Evolutionary conservation across 345 rosid species (phyloP).

Genomic region (Melaleuca alternifolia): DNA sequence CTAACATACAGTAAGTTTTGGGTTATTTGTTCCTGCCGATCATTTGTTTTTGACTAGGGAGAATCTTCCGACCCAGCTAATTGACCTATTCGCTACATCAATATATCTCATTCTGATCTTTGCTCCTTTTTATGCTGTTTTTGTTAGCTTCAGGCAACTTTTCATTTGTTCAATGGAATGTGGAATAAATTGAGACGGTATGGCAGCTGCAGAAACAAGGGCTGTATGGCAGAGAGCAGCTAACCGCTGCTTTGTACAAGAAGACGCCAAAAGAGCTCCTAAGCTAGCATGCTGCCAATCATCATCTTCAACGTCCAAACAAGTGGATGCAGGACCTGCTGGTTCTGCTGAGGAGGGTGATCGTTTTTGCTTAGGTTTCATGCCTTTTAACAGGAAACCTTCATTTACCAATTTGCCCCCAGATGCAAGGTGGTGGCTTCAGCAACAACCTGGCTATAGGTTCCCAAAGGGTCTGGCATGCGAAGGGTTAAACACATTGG

Average conservation of each 20-base stretch:
- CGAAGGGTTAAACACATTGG: slow-evolving; percentile 40
- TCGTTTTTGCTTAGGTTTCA: slow-evolving; percentile 37
- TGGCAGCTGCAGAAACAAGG: slow-evolving; percentile 95
- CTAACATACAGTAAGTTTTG: not conserved
- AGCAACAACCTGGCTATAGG: slow-evolving; percentile 48
- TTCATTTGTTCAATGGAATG: not conserved
- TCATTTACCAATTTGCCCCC: slow-evolving; percentile 38
- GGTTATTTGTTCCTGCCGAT: not conserved
- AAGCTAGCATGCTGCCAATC: slow-evolving; percentile 86
- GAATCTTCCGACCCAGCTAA: not conserved
- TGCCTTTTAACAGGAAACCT: slow-evolving; percentile 41
- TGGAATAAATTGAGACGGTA: slow-evolving; percentile 15
- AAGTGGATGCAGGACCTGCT: slow-evolving; percentile 36
- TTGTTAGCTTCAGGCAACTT: not conserved
- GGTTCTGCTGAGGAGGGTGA: slow-evolving; percentile 28
- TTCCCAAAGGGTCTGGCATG: slow-evolving; percentile 41
- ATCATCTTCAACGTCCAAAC: slow-evolving; percentile 50
- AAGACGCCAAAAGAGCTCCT: slow-evolving; percentile 98
- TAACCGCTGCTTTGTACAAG: slow-evolving; percentile 95
- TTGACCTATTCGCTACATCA: not conserved
- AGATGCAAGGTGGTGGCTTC: slow-evolving; percentile 67
- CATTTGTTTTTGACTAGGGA: not conserved
- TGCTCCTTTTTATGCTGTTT: not conserved
- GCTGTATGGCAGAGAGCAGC: slow-evolving; percentile 89
- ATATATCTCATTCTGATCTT: not conserved